These are phyloP conservation scores for Venturia nashicola DNA, from an alignment of 2,329 filamentous ascomycete species.

Conservation along the genomic window DNA sequence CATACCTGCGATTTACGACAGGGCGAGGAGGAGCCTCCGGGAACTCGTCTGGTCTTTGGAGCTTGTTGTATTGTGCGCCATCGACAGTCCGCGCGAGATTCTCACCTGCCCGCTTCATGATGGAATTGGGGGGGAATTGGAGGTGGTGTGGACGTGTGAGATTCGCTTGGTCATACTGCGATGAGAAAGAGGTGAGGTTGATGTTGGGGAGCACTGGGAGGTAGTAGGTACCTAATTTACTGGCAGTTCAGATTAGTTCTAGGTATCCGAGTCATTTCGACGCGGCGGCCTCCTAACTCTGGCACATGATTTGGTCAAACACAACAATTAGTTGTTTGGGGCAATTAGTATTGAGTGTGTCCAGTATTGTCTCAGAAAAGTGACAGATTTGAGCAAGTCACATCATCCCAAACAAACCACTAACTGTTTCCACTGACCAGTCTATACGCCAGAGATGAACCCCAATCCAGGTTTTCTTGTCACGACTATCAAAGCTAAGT, in stretches of 20 bases:
- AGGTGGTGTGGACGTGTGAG: not conserved
- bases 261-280: too few relatives aligned
- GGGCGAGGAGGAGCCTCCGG: slow-evolving; percentile 9
- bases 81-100: slow-evolving; percentile 17
- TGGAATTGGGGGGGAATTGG: not conserved
- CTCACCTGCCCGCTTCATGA: not conserved
- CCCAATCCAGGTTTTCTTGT: not conserved
- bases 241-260: too few relatives aligned
- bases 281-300: not conserved
- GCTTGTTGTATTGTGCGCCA: slow-evolving; percentile 24
- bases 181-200: not conserved
- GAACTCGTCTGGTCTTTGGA: slow-evolving; percentile 21
- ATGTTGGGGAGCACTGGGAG: too few relatives aligned
- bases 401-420: not conserved
- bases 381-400: not conserved
- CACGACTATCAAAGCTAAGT: not conserved
- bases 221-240: too few relatives aligned
- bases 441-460: not conserved
- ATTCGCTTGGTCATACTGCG: not conserved
- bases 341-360: not conserved
- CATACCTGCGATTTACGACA: slow-evolving; percentile 11
- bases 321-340: not conserved
- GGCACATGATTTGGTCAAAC: not conserved
- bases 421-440: too few relatives aligned
- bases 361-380: not conserved